phyloP scores from a whole-genome alignment of 2,329 filamentous ascomycete species.

The Alternaria gaisen region DNA sequence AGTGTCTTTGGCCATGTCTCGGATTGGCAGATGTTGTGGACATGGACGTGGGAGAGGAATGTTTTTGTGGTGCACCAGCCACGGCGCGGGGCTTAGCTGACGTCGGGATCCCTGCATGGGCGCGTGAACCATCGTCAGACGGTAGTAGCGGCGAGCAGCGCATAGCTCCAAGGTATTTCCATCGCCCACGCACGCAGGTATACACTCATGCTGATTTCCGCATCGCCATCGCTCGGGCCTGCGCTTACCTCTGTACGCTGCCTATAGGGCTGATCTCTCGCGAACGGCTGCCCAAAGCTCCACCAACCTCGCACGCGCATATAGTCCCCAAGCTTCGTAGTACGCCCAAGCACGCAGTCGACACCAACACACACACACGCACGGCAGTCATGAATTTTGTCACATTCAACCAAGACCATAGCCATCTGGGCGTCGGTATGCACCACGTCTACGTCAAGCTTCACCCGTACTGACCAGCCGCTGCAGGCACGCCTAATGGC shows the following conservation, averaged over 20 bases:
- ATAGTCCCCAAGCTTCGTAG: slow-evolving; percentile 16
- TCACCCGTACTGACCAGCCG: slow-evolving; percentile 17
- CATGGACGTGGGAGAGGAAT: slow-evolving; percentile 17
- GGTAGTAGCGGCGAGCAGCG: slow-evolving; percentile 17
- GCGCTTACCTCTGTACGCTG: slow-evolving; percentile 14
- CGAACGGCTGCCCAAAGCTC: slow-evolving; percentile 36
- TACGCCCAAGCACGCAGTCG: slow-evolving; percentile 10
- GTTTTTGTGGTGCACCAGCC: slow-evolving; percentile 34
- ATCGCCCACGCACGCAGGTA: background rate
- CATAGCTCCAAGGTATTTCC: slow-evolving; percentile 5
- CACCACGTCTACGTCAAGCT: slow-evolving; percentile 14
- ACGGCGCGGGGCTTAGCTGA: slow-evolving; percentile 32
- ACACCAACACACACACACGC: slow-evolving; percentile 12
- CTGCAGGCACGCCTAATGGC: slow-evolving; percentile 83
- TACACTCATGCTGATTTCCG: slow-evolving; percentile 22
- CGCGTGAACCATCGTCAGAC: slow-evolving; percentile 20
- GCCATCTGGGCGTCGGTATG: slow-evolving; percentile 92
- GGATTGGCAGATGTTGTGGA: slow-evolving; percentile 7
- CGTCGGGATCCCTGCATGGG: slow-evolving; percentile 28
- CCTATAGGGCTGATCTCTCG: slow-evolving; percentile 19
- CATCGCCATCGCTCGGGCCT: slow-evolving; percentile 6
- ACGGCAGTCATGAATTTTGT: slow-evolving; percentile 84
- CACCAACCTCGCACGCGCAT: slow-evolving; percentile 14
- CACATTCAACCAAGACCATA: slow-evolving; percentile 99
- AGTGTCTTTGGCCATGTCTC: slow-evolving; percentile 18